Evolutionary conservation across 192 early-diverging fungal species (phyloP).

Genomic region (Gigaspora rosea): DNA sequence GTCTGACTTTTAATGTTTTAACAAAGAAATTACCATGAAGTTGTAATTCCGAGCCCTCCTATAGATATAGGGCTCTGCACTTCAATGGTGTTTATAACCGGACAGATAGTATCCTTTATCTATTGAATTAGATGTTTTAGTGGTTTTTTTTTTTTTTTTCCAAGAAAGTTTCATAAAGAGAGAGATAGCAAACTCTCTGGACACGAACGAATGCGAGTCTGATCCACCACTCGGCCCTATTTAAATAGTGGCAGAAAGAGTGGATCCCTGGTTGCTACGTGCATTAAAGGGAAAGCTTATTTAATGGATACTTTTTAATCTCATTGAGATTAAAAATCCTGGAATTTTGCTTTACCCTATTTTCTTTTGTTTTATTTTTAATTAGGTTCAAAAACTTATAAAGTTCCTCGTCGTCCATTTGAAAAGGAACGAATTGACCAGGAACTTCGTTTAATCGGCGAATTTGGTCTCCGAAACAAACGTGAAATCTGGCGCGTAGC

Average conservation of each 20-base stretch:
- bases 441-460: constrained; percentile 92
- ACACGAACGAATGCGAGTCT: constrained; percentile 49
- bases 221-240: constrained; percentile 27
- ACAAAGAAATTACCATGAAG: no score
- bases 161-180: constrained; percentile 16
- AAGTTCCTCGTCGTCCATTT: constrained; percentile 96
- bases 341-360: constrained; percentile 14
- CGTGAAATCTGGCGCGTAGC: constrained; percentile 98
- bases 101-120: not conserved
- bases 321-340: not conserved
- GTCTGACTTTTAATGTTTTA: no score
- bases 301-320: not conserved
- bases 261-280: constrained; percentile 18
- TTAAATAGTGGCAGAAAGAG: constrained; percentile 4
- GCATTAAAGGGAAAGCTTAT: constrained; percentile 21
- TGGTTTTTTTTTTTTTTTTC: not conserved
- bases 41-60: no score
- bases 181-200: constrained; percentile 46
- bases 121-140: not conserved
- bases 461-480: constrained; percentile 98
- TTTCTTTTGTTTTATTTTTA: constrained; percentile 43
- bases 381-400: constrained; percentile 77
- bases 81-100: no score
- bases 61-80: no score
- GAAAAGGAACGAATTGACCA: constrained; percentile 95